Base-by-base conservation (phyloP, 371 early-diverging fungal genomes). In the Synchytrium microbalum region DNA sequence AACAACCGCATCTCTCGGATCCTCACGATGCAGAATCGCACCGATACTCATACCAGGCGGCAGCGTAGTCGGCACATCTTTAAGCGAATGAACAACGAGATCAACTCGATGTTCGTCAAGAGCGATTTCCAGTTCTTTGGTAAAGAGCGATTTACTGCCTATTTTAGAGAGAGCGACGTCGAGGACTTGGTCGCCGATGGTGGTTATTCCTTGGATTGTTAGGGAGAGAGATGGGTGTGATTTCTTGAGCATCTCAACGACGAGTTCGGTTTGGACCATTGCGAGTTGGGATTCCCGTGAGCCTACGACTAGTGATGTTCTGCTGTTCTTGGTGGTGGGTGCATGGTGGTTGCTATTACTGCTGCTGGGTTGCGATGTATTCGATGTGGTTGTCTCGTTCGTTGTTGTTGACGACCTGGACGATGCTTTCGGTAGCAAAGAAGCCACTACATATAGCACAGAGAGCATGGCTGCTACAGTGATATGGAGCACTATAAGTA, bases 281-380 rank as follows among this genome's bases (percentile, higher is more conserved):
- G 98, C 98, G 2, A 97, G 79, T 72, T 88, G 86, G 2, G 95
- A 95, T 75, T 92, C 87, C 53, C 98, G 88, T 30, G 90, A 83
- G 29, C 98, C 98, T 29, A 92, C 79, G 26, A 60, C 60, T 53
- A 72, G 53, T 1, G n/a, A n/a, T n/a, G n/a, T n/a, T n/a, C n/a
- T n/a, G n/a, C n/a, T n/a, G n/a, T n/a, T n/a, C 46, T 38, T 38
- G 46, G 19, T 38, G 46, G 46, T 5, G 10, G 46, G 46, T 38
- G 46, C 10, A 19, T 38, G 46, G 46, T 38, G 46, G 46, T 5
- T 19, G 46, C 46, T 38, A 19, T 38, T 38, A 19, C 10, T 38
- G 46, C n/a, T n/a, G n/a, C n/a, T n/a, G n/a, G n/a, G n/a, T n/a
- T n/a, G n/a, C n/a, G n/a, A n/a, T n/a, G n/a, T n/a, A n/a, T n/a